Base-by-base conservation (phyloP, 306 rosid species). In the Castanospermum australe region DNA sequence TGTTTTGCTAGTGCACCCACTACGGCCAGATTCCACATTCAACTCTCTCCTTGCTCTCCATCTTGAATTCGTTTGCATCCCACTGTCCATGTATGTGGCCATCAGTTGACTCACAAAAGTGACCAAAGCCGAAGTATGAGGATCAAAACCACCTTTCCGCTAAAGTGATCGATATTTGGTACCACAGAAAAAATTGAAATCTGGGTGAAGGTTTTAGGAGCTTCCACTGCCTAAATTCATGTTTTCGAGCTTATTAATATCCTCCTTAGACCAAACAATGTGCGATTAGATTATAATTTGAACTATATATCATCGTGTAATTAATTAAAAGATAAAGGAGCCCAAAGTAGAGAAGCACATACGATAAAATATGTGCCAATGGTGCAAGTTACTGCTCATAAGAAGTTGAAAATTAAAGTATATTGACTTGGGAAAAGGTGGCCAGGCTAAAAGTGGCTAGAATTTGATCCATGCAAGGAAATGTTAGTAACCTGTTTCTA, bases 121-220 rank as follows among this genome's bases (percentile, higher is more conserved):
- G 88, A 87, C 63, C 80, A 84, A 81, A 84, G 87, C 87, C 80
- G 44, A 81, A 81, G 87, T 48, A 67, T 73, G 87, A 86, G 90
- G 87, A 85, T 72, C 79, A 51, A 85, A 82, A 83, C 79, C 86
- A 79, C 68, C 72, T 62, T 55, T 74, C 35, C 67, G 50, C 61
- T 62, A 24, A 72, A 85, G 87, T 84, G 87, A 80, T n/a, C 41
- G 75, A n/a, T n/a, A n/a, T 79, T 64, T 79, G 86, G 96, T 92
- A 89, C 90, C 91, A 89, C 88, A 88, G 94, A 86, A 92, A 61
- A 18, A n/a, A n/a, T n/a, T n/a, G n/a, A n/a, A n/a, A n/a, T n/a
- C n/a, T n/a, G n/a, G n/a, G n/a, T n/a, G n/a, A n/a, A n/a, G n/a
- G n/a, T n/a, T n/a, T n/a, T n/a, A n/a, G n/a, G n/a, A n/a, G n/a